These are phyloP conservation scores for Tolypocladium paradoxum DNA, from an alignment of 2,329 filamentous ascomycete species.

Conservation along the genomic window DNA sequence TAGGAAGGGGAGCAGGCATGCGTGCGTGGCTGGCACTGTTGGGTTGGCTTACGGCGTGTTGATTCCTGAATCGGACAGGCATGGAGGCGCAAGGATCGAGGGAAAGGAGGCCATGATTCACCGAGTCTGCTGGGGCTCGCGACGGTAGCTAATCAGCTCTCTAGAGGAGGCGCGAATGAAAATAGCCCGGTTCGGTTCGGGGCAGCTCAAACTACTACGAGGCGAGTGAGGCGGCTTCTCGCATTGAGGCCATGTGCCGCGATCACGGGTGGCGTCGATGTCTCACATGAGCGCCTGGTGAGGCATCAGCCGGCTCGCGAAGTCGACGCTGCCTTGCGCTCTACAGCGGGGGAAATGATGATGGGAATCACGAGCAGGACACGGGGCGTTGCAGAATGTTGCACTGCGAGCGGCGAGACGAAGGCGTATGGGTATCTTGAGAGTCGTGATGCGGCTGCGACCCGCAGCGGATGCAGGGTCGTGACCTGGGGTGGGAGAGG, in stretches of 20 bases:
- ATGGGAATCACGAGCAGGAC: not conserved
- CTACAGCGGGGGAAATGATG: not conserved
- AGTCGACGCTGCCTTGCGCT: not conserved
- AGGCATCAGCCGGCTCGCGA: not conserved
- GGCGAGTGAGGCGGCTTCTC: not conserved
- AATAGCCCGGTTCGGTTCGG: too few relatives aligned
- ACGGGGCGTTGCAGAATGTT: not conserved
- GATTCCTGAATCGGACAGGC: not conserved
- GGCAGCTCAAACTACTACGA: not conserved
- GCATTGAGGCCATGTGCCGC: slow-evolving; percentile 5
- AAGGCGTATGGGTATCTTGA: not conserved
- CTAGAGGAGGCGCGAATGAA: not conserved
- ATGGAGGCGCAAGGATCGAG: not conserved
- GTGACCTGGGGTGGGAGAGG: not conserved
- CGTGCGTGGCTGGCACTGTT: too few relatives aligned
- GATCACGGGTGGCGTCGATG: slow-evolving; percentile 7
- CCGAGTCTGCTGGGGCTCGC: not conserved
- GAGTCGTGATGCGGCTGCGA: not conserved
- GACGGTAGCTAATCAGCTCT: not conserved
- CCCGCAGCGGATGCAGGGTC: not conserved
- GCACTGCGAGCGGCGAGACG: not conserved
- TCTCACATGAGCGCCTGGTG: slow-evolving; percentile 3
- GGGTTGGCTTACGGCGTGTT: not conserved
- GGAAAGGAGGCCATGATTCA: not conserved
- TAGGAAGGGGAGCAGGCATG: too few relatives aligned